Percentiles rank a stretch among this genome's conserved stretches.
phyloP scores from a whole-genome alignment of 2,329 filamentous ascomycete species.

The Venturia oleaginea region DNA sequence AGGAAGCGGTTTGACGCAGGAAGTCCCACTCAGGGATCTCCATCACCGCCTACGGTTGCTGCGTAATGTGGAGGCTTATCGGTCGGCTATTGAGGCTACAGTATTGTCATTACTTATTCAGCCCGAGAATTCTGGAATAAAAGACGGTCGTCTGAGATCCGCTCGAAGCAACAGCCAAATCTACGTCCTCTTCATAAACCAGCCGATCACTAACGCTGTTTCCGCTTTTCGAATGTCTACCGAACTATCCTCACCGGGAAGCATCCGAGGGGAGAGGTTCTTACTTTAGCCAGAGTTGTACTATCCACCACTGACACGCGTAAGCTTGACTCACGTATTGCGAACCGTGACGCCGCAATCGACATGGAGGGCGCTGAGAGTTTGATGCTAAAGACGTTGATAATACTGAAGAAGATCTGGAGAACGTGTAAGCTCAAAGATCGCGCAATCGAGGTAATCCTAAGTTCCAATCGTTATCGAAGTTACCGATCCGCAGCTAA shows the following conservation, averaged over 20 bases:
- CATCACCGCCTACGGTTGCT: constrained; percentile 16
- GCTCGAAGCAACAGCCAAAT: constrained; percentile 15
- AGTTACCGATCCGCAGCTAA: constrained; percentile 13
- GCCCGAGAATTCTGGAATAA: constrained; percentile 15
- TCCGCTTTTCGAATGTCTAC: constrained; percentile 17
- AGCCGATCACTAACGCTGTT: constrained; percentile 17
- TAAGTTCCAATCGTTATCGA: constrained; percentile 15
- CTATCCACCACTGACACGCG: constrained; percentile 13
- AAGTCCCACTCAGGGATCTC: constrained; percentile 15
- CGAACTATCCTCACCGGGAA: constrained; percentile 16
- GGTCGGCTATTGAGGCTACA: constrained; percentile 15
- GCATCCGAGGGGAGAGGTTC: constrained; percentile 16
- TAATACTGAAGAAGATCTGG: constrained; percentile 18
- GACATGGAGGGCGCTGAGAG: constrained; percentile 17
- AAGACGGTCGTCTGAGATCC: constrained; percentile 16
- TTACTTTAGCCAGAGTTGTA: constrained; percentile 16
- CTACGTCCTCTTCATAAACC: constrained; percentile 16
- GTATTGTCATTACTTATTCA: constrained; percentile 17
- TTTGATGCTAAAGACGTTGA: constrained; percentile 15
- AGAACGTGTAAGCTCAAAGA: constrained; percentile 16
- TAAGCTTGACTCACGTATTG: constrained; percentile 17
- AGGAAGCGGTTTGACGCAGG: constrained; percentile 16
- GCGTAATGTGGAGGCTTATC: too few species aligned
- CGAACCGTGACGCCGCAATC: constrained; percentile 16
- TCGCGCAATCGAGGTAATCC: constrained; percentile 13